Percentiles rank a stretch among this genome's conserved stretches.
phyloP scores from a whole-genome alignment of 805 yeast genomes.

The Hanseniaspora singularis region DNA sequence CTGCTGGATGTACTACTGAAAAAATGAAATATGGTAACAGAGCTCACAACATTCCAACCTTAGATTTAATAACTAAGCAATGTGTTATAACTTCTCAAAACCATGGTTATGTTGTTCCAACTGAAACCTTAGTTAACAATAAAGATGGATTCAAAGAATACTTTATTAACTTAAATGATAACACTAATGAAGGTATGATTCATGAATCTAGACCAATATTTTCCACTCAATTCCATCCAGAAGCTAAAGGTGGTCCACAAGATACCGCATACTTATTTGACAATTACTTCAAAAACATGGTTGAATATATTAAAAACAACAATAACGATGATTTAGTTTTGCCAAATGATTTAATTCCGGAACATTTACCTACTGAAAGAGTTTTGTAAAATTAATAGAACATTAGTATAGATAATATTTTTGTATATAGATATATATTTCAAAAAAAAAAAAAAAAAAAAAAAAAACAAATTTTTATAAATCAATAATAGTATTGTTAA shows the following conservation, averaged over 20 bases:
- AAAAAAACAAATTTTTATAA: not conserved
- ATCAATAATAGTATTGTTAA: not conserved
- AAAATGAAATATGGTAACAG: slow-evolving; percentile 97
- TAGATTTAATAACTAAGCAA: slow-evolving; percentile 77
- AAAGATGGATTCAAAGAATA: slow-evolving; percentile 58
- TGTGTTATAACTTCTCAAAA: slow-evolving; percentile 98
- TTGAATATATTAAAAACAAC: slow-evolving; percentile 36
- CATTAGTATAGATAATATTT: no score
- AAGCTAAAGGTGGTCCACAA: slow-evolving; percentile 97
- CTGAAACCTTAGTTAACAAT: slow-evolving; percentile 55
- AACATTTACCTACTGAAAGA: slow-evolving; percentile 26
- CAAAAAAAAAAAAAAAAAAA: no score
- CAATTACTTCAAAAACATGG: slow-evolving; percentile 66
- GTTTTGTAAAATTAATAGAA: slow-evolving; percentile 17
- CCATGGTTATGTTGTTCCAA: slow-evolving; percentile 96
- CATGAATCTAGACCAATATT: slow-evolving; percentile 80
- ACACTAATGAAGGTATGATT: slow-evolving; percentile 95
- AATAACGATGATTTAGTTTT: slow-evolving; percentile 26
- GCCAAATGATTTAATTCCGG: slow-evolving; percentile 21
- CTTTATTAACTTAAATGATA: slow-evolving; percentile 86
- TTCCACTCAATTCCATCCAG: slow-evolving; percentile 98
- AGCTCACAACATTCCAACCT: slow-evolving; percentile 96
- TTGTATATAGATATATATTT: no score
- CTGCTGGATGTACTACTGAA: slow-evolving; percentile 83
- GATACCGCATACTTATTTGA: slow-evolving; percentile 88